Evolutionary conservation across 805 yeast genomes (phyloP).

Genomic region (Starmerella geochares): DNA sequence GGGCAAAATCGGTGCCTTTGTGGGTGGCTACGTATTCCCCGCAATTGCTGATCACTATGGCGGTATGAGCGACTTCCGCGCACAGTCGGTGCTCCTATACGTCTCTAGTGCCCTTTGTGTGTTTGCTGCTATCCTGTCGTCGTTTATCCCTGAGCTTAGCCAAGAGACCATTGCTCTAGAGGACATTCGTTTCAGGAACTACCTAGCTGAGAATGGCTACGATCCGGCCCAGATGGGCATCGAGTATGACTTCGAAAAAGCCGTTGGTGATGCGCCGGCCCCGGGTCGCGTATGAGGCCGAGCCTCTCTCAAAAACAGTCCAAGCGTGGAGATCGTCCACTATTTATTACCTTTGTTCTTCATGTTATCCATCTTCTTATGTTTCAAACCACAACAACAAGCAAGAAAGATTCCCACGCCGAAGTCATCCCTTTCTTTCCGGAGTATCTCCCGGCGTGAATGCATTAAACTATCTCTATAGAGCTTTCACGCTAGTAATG

Average conservation of each 20-base stretch:
- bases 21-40: slow-evolving; percentile 83
- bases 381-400: neutral
- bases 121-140: slow-evolving; percentile 56
- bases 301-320: neutral
- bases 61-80: slow-evolving; percentile 36
- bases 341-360: neutral
- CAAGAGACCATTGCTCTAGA: slow-evolving; percentile 74
- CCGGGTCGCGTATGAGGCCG: slow-evolving; percentile 3
- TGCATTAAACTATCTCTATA: too few species aligned
- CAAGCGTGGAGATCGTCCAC: neutral
- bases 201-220: slow-evolving; percentile 58
- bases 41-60: slow-evolving; percentile 57
- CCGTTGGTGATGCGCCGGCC: slow-evolving; percentile 2
- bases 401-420: too few species aligned
- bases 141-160: slow-evolving; percentile 71
- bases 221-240: slow-evolving; percentile 49
- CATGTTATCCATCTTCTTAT: neutral
- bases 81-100: slow-evolving; percentile 70
- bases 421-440: too few species aligned
- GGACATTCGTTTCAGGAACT: slow-evolving; percentile 56
- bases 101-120: slow-evolving; percentile 68
- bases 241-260: neutral
- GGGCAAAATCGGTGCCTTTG: slow-evolving; percentile 89
- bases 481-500: too few species aligned
- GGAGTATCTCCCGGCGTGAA: too few species aligned